These are phyloP conservation scores for Trypanosoma theileri DNA, from an alignment of 208 protist genomes.

Conservation along the genomic window DNA sequence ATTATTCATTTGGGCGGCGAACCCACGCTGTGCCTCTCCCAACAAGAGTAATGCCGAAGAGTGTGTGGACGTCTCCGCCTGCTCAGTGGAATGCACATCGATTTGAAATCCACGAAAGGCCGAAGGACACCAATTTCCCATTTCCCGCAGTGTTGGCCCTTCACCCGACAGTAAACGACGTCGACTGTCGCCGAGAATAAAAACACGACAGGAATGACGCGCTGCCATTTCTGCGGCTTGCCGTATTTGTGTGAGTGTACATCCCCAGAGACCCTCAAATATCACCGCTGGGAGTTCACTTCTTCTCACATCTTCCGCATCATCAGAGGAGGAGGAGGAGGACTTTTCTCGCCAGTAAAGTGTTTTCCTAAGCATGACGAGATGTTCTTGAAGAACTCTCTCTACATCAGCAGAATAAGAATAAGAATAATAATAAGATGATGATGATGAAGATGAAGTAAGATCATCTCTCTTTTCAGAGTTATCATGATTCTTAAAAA, in stretches of 20 bases:
- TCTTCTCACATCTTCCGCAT: neutral
- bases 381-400: constrained; percentile 11
- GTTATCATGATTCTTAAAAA: constrained; percentile 1
- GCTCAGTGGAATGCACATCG: constrained; percentile 4
- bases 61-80: neutral
- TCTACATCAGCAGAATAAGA: constrained; percentile 9
- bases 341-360: constrained; percentile 16
- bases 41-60: constrained; percentile 8
- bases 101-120: constrained; percentile 26
- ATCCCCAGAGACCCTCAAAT: constrained; percentile 15
- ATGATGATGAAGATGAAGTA: no score
- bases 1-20: neutral
- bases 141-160: constrained; percentile 20
- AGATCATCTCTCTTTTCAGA: no score
- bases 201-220: constrained; percentile 2
- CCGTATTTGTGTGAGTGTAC: constrained; percentile 8
- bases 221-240: constrained; percentile 6
- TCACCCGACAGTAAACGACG: constrained; percentile 19
- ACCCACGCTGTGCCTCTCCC: constrained; percentile 16
- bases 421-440: no score
- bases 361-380: constrained; percentile 4
- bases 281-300: neutral
- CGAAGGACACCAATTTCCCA: constrained; percentile 23
- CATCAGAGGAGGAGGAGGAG: neutral
- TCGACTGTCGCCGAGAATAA: constrained; percentile 17